A percentile compares a stretch with the other conserved stretches of the same genome.
These are phyloP conservation scores for Mesembryanthemum crystallinum DNA, from an alignment of 148 eudicot species.

Conservation along the genomic window DNA sequence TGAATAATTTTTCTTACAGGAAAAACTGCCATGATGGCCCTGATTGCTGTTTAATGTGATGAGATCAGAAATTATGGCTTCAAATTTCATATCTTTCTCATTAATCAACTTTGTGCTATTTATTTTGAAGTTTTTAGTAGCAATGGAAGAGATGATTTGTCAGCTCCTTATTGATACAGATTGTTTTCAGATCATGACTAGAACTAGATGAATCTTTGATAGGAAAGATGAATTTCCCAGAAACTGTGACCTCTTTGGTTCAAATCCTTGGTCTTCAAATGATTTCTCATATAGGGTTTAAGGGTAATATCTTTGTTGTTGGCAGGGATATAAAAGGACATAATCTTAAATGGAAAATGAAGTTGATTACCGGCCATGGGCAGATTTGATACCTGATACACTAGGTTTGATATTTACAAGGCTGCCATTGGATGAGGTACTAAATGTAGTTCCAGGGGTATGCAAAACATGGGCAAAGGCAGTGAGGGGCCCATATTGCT, in stretches of 20 bases:
- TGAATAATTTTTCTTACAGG: too few species aligned
- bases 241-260: not conserved
- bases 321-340: slow-evolving; percentile 1
- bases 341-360: slow-evolving; percentile 40
- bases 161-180: too few species aligned
- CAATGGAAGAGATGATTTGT: too few species aligned
- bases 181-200: too few species aligned
- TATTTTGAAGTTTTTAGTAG: too few species aligned
- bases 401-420: slow-evolving; percentile 66
- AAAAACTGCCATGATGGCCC: too few species aligned
- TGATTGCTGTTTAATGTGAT: too few species aligned
- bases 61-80: too few species aligned
- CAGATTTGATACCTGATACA: slow-evolving; percentile 63
- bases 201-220: not conserved
- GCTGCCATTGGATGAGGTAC: slow-evolving; percentile 60
- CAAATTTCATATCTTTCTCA: not conserved
- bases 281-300: not conserved
- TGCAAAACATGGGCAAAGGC: slow-evolving; percentile 71
- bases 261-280: not conserved
- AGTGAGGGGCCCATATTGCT: slow-evolving; percentile 78
- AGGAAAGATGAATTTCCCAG: not conserved
- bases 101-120: not conserved
- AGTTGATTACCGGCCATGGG: slow-evolving; percentile 49
- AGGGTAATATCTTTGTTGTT: not conserved
- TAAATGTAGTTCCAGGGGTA: slow-evolving; percentile 61